Base-by-base conservation (phyloP, 2,329 filamentous ascomycete genomes). In the Aureobasidium leucospermi region DNA sequence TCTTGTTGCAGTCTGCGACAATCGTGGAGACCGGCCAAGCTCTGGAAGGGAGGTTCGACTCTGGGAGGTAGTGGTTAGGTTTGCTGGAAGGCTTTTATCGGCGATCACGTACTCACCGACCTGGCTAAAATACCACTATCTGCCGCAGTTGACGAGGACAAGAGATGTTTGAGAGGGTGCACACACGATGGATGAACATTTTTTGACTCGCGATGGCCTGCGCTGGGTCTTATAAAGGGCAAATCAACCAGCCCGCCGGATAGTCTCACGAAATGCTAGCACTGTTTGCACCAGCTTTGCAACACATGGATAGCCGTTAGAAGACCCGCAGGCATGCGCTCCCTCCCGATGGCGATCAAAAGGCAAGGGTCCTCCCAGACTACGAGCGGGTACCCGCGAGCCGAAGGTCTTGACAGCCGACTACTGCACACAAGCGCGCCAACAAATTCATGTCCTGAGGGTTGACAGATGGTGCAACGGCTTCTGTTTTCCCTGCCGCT, bases 231-330 rank as follows among this genome's bases (percentile, higher is more conserved):
- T 58, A 58, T 58, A 58, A 58, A 58, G 43, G 43, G 36, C 42
- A 58, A 48, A 58, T 34, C 42, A 58, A 43, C 55, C 55, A 47
- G 55, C 36, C 55, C 42, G 43, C 15, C 43, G 43, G 42, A 39
- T 58, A 58, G 55, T 58, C 55, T 58, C 43, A 58, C 55, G 55
- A 58, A 45, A 48, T 58, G 55, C 43, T 58, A 58, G 55, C 55
- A 58, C 55, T 58, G 55, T 58, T 58, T 58, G 55, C 55, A 58
- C 55, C 55, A 58, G 55, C 55, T 58, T 56, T 58, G 55, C 55
- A 58, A 58, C 53, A 58, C 53, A 58, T 58, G 53, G 53, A 58
- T 58, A 58, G 53, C 53, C 53, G 53, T 58, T 58, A 46, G 34
- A 58, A 58, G 53, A 58, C 53, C 53, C 53, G 53, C 53, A 58